phyloP scores from a whole-genome alignment of 148 eudicot genomes.

The Simmondsia chinensis region DNA sequence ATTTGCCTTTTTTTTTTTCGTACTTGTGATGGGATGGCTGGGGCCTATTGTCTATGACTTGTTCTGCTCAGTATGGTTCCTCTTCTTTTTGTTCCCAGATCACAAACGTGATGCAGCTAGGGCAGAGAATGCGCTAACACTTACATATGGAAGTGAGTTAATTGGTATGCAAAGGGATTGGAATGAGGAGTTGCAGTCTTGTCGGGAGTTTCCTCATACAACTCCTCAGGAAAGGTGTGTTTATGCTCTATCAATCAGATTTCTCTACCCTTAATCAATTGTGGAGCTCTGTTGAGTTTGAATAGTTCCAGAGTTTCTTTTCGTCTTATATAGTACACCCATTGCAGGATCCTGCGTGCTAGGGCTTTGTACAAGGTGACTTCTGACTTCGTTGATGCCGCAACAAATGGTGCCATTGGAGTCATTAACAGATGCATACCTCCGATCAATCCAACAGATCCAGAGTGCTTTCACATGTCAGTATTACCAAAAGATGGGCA shows the following conservation, averaged over 20 bases:
- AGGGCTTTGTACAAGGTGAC: constrained; percentile 91
- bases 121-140: constrained; percentile 84
- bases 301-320: neutral
- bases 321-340: neutral
- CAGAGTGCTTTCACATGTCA: constrained; percentile 99
- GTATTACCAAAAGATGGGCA: constrained; percentile 14
- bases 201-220: constrained; percentile 96
- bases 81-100: constrained; percentile 32
- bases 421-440: constrained; percentile 96
- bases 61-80: neutral
- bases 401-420: constrained; percentile 91
- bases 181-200: constrained; percentile 97
- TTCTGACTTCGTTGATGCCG: constrained; percentile 98
- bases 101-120: constrained; percentile 97
- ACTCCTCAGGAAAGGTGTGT: constrained; percentile 75
- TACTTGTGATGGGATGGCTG: neutral
- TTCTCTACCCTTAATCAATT: neutral
- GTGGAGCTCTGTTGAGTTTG: neutral
- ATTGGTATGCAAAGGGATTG: constrained; percentile 97
- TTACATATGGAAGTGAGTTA: constrained; percentile 92
- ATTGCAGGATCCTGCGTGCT: constrained; percentile 61
- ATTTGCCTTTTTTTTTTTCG: neutral
- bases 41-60: neutral
- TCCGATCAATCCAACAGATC: constrained; percentile 98
- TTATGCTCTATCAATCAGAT: constrained; percentile 1